Base-by-base conservation (phyloP, 371 early-diverging fungal species). In the Mortierella sp. region DNA sequence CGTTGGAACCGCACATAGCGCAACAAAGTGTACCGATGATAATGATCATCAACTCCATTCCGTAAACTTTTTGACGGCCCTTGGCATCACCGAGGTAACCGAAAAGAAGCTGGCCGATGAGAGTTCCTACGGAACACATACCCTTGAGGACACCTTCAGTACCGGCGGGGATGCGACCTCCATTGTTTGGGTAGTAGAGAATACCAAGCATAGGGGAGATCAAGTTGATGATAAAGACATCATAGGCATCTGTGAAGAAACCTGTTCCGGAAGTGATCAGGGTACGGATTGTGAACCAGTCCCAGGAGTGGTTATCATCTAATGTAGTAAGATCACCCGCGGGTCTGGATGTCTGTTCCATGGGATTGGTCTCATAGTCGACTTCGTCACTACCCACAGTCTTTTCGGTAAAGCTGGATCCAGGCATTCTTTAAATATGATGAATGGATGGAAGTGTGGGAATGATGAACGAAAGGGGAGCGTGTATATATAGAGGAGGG, bases 81-180 rank as follows among this genome's bases (percentile, higher is more conserved):
- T 93, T 79, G 61, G 91, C 88, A 78, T 96, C 97, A 63, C 92
- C 95, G 51, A 95, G 84, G 77, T 88, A 90, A 63, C 97, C 97
- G 82, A 97, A 97, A 5, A 86, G 37, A n/a, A 97, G 83, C 80
- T 97, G 96, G 40, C 97, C 96, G 49, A 94, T 59, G 5, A 96
- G 84, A 60, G 94, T 95, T 61, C 97, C 96, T 59, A 92, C 88
- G 57, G 90, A 89, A 19, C 94, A 86, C 82, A 95, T 89, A 58
- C 92, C 95, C 86, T 95, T 95, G 73, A 94, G 73, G 71, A 89
- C 86, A 84, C 90, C 88, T 86, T 93, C 93, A 56, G 86, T 86
- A 42, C 86, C 79, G 55, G 89, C 74, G n/a, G 92, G 91, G 45
- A 91, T 87, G 53, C 64, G 73, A 26, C 69, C 69, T 12, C 35